phyloP scores from a whole-genome alignment of 768 basidiomycete species.

The Lentinula lateritia region DNA sequence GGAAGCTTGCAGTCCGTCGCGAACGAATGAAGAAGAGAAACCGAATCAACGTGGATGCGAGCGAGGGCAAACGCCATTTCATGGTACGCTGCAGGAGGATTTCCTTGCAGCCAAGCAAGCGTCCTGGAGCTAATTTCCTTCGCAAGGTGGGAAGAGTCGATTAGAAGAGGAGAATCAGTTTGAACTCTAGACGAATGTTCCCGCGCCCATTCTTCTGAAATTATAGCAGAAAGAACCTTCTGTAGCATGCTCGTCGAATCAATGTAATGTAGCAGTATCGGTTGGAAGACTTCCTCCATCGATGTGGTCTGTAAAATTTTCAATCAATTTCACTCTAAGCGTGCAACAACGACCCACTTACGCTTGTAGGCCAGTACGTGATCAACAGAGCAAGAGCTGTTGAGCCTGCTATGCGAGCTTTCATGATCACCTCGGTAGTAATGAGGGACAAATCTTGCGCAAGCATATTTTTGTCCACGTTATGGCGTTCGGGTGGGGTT shows the following conservation, averaged over 20 bases:
- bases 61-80: slow-evolving; percentile 83
- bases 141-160: slow-evolving; percentile 54
- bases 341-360: slow-evolving; percentile 22
- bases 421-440: slow-evolving; percentile 66
- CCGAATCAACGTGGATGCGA: slow-evolving; percentile 77
- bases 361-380: slow-evolving; percentile 59
- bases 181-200: slow-evolving; percentile 31
- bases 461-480: slow-evolving; percentile 95
- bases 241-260: slow-evolving; percentile 90
- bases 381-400: slow-evolving; percentile 71
- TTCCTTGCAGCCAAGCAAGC: slow-evolving; percentile 66
- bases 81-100: slow-evolving; percentile 76
- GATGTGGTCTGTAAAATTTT: slow-evolving; percentile 21
- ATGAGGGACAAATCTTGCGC: slow-evolving; percentile 85
- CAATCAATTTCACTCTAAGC: neutral
- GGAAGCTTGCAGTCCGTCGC: slow-evolving; percentile 84
- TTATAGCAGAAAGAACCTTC: slow-evolving; percentile 76
- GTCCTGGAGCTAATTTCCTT: slow-evolving; percentile 64
- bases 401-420: slow-evolving; percentile 75
- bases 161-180: slow-evolving; percentile 32
- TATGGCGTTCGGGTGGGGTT: slow-evolving; percentile 64
- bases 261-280: slow-evolving; percentile 74
- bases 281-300: slow-evolving; percentile 65
- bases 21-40: slow-evolving; percentile 77
- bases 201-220: slow-evolving; percentile 90